These are phyloP conservation scores for Zalaria obscura DNA, from an alignment of 2,329 filamentous ascomycete genomes.

Conservation along the genomic window DNA sequence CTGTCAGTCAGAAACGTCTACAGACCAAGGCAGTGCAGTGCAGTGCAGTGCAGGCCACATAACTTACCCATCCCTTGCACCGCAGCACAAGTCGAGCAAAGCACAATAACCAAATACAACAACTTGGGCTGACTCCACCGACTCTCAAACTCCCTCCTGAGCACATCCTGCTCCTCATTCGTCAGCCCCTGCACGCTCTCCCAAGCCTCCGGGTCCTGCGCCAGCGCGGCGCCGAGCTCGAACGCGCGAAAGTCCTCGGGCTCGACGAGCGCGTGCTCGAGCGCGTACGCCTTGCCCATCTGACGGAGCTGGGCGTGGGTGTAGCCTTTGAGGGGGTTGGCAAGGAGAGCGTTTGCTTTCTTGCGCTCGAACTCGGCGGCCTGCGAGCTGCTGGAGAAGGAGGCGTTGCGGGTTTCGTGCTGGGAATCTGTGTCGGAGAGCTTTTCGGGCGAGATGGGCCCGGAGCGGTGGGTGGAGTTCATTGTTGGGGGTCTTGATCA, in stretches of 20 bases:
- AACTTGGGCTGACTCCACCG: slow-evolving; percentile 35
- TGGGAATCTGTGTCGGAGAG: neutral
- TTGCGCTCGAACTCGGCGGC: slow-evolving; percentile 17
- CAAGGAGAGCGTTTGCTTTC: slow-evolving; percentile 35
- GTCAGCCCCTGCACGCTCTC: slow-evolving; percentile 29
- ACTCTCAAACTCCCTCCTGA: slow-evolving; percentile 31
- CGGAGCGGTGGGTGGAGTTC: no score
- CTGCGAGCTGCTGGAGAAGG: neutral
- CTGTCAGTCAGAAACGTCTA: neutral
- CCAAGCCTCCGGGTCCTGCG: slow-evolving; percentile 32
- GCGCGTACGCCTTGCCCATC: slow-evolving; percentile 45
- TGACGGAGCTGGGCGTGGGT: slow-evolving; percentile 36
- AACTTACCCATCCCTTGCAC: slow-evolving; percentile 52
- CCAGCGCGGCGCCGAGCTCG: slow-evolving; percentile 34
- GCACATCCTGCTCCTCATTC: slow-evolving; percentile 25
- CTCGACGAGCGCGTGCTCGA: slow-evolving; percentile 30
- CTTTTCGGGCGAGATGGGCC: neutral
- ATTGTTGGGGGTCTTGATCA: no score
- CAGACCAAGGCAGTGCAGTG: neutral
- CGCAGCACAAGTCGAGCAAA: slow-evolving; percentile 55
- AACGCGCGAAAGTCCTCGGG: slow-evolving; percentile 20
- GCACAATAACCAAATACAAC: slow-evolving; percentile 37
- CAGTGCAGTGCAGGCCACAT: neutral
- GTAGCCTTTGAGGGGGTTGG: slow-evolving; percentile 37
- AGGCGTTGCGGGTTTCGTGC: neutral